Base-by-base conservation (phyloP, 805 yeast species). In the Saitoella complicata region DNA sequence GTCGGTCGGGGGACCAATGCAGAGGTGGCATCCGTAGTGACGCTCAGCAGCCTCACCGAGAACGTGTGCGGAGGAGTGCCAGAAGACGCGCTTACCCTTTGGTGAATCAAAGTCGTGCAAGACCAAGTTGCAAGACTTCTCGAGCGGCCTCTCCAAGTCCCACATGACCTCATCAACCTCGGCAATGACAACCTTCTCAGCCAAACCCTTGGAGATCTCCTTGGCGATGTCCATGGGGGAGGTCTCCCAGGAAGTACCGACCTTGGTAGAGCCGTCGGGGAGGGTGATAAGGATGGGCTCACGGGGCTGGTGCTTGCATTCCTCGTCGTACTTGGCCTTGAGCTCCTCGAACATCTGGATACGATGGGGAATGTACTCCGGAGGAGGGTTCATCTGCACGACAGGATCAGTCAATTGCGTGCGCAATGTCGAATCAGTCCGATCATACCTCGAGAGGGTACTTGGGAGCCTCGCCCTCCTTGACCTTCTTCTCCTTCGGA, bases 1-100 rank as follows among this genome's bases (percentile, higher is more conserved):
- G 45, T 80, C 85, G 49, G 95, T 88, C 62, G 98, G 98, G 32
- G 98, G 98, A 53, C 98, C 98, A 51, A 78, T 69, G 62, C 84
- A 77, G 53, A 91, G 76, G 62, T 88, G 95, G 52, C 94, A 93
- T 54, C 96, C 97, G 62, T 80, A 70, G 64, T 85, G 91, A 63
- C 95, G 80, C 68, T 91, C 98, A 69, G 95, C 82, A 41, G 96
- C 88, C 69, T 91, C 98, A 66, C 98, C 98, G 55, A 91, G 69
- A 45, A 91, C 88, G 66, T 91, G 98, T 44, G 98, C 98, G 53
- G 95, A 81, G 2, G 98, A 91, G 64, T 91, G 98, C 98, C 98
- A 91, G 68, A 91, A 91, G 34, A 88, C 97, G 52, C 78, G 76
- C 62, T 80, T 84, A 9, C 97, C 98, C 58, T 87, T 96, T n/a